Base-by-base conservation (phyloP, 208 protist species). In the Porcisia hertigi region DNA sequence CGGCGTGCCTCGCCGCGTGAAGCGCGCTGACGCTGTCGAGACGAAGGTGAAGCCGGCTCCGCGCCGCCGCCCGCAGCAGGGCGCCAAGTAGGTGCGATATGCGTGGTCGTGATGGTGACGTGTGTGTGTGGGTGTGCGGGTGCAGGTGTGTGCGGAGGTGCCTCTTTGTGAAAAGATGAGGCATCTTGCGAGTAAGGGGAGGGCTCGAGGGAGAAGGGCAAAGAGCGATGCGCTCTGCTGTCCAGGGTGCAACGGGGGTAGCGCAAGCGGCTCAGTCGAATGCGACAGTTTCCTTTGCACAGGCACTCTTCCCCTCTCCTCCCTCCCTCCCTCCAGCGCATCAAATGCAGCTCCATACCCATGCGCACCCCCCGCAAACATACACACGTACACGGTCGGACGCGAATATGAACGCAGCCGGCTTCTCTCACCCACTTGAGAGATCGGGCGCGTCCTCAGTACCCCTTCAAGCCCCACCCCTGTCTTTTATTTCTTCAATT, bases 41-140 rank as follows among this genome's bases (percentile, higher is more conserved):
- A 99, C 99, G 93, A 99, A 99, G 58, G 96, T 99, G 81, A 99
- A 99, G 95, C 97, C 96, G 86, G 99, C 99, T n/a, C 89, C 99
- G 23, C 95, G 97, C 74, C 86, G 98, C 74, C 86, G 99, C 79
- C 98, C 99, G 83, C 99, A 99, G 93, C 99, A 99, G 92, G 99
- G 99, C 90, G 34, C 47, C 54, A 82, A 82, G 78, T 77, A 77
- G 66, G 30, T 63, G 58, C 34, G 11, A 23, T 41, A 8, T 43
- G 30, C 34, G 58, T 20, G 58, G 0, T 25, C 36, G n/a, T 63
- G 25, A 2, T 18, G 14, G 20, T 67, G 12, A 5, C 47, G 63
- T n/a, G 63, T 52, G 63, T 52, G 63, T 0, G 23, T 52, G 41
- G 59, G 59, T 60, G 57, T 30, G 57, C 34, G 30, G n/a, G 25